Percentiles rank a stretch among this genome's conserved stretches.
These are phyloP conservation scores for Kluyveromyces siamensis DNA, from an alignment of 805 yeast genomes.

Conservation along the genomic window DNA sequence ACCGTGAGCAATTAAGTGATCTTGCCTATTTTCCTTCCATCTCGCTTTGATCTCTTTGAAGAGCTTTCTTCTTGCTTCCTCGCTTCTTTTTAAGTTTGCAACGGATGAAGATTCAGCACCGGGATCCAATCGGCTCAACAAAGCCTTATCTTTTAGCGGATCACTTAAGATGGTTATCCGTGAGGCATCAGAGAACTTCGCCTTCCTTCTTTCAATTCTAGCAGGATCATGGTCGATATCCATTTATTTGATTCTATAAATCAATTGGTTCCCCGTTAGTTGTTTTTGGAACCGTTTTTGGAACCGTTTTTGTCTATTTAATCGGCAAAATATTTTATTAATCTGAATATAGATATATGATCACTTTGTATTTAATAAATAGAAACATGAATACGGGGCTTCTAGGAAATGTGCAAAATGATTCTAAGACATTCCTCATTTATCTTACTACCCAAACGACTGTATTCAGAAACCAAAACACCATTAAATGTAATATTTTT, in stretches of 20 bases:
- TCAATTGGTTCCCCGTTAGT: neutral
- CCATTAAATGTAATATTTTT: constrained; percentile 49
- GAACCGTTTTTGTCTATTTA: neutral
- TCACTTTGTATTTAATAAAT: neutral
- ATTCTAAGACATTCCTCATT: neutral
- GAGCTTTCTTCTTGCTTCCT: constrained; percentile 32
- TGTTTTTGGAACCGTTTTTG: too few species aligned
- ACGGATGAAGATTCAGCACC: constrained; percentile 14
- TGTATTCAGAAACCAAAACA: constrained; percentile 2
- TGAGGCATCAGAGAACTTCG: constrained; percentile 27
- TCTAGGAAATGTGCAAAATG: neutral
- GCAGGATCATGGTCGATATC: constrained; percentile 6
- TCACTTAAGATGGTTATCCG: constrained; percentile 15
- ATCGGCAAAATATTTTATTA: neutral
- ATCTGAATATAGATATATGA: neutral
- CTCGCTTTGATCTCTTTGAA: constrained; percentile 30
- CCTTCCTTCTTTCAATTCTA: constrained; percentile 22
- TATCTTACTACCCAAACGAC: neutral
- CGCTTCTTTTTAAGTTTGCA: constrained; percentile 33
- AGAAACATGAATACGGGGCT: too few species aligned
- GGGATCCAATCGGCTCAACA: constrained; percentile 55
- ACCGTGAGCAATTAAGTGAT: constrained; percentile 26
- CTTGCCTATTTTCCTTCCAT: constrained; percentile 9
- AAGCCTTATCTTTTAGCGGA: constrained; percentile 35
- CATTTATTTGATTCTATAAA: neutral